These are phyloP conservation scores for Eleusine coracana DNA, from an alignment of 176 grass and related monocot genomes.

Conservation along the genomic window DNA sequence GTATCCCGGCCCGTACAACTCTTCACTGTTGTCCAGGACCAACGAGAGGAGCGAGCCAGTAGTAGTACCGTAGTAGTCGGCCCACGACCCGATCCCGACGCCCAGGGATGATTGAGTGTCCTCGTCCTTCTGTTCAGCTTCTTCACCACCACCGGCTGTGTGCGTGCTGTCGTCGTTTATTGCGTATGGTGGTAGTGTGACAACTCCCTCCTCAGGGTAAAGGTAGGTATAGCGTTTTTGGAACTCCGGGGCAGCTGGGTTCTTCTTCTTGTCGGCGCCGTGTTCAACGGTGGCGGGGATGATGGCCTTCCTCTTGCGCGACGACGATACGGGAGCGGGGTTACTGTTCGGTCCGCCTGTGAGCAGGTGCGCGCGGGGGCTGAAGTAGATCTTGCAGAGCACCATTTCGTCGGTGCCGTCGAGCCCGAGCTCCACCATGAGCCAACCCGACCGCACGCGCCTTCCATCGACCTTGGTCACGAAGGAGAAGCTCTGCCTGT, in stretches of 20 bases:
- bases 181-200: neutral
- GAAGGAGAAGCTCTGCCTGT: slow-evolving; percentile 48
- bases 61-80: too few species aligned
- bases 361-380: slow-evolving; percentile 15
- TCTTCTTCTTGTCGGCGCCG: neutral
- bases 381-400: slow-evolving; percentile 52
- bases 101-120: too few species aligned
- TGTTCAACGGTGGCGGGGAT: neutral
- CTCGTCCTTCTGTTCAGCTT: too few species aligned
- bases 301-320: slow-evolving; percentile 40
- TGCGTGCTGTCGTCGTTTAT: too few species aligned
- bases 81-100: too few species aligned
- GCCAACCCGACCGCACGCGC: slow-evolving; percentile 37
- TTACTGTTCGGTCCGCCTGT: neutral
- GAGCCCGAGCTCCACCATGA: slow-evolving; percentile 52
- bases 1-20: neutral
- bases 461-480: slow-evolving; percentile 21
- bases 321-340: too few species aligned
- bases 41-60: too few species aligned
- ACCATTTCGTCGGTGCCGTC: slow-evolving; percentile 4
- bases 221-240: neutral
- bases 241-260: neutral
- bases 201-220: neutral
- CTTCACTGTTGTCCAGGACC: too few species aligned
- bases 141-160: neutral